Evolutionary conservation across 805 yeast genomes (phyloP), one percentile per base, ranked within the genome.

Genomic region (Lipomyces spencermartinsiae): DNA sequence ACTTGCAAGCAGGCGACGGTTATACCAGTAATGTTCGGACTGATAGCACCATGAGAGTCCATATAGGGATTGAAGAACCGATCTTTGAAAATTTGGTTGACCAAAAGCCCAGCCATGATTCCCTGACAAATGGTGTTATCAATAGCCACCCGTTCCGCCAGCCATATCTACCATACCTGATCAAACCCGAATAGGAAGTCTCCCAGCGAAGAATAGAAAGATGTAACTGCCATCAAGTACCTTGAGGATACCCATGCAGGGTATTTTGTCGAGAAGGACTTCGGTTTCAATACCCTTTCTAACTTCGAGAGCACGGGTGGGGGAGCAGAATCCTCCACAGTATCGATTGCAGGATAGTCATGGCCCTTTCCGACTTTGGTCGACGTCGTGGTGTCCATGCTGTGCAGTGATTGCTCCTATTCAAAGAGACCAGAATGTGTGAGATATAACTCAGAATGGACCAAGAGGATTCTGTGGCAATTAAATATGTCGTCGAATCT

Each of bases 141-240:
- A n/a, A n/a, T n/a, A n/a, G n/a, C n/a, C n/a, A n/a, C n/a, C n/a
- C n/a, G n/a, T n/a, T n/a, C n/a, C n/a, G n/a, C n/a, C n/a, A n/a
- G n/a, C n/a, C n/a, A n/a, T n/a, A n/a, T n/a, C n/a, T n/a, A n/a
- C n/a, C n/a, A n/a, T n/a, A n/a, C n/a, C n/a, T n/a, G 29, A 3
- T 25, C 43, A 76, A 88, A 90, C 1, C 95, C 95, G 73, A 90
- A 90, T 29, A 90, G 80, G 61, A 90, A 87, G 37, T 89, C 83
- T 33, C 83, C 83, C 5, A 81, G 74, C 25, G 82, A 79, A 39
- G 80, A 83, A 66, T 81, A 81, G 29, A 80, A 74, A 14, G 80
- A 74, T 31, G 83, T 80, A 22, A 22, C 31, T 2, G 55, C 55
- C 55, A 51, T 51, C 12, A 51, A 22, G 3, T 1, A 16, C 31